Conservation (phyloP, 805 yeast genomes). For the Schwanniomyces pseudopolymorphus region DNA sequence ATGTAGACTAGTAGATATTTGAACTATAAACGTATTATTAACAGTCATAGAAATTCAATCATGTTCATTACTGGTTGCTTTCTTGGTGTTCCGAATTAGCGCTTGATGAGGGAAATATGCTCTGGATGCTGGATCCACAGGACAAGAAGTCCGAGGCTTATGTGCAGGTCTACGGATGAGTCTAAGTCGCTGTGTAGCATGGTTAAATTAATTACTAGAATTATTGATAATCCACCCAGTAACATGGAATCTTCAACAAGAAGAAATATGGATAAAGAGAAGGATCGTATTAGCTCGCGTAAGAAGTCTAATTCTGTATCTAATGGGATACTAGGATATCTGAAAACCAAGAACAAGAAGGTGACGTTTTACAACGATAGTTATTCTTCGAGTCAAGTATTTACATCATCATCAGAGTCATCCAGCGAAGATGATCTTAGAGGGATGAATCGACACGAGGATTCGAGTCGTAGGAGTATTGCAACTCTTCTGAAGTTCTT, state of each 20-base stretch:
- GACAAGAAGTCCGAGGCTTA: neutral
- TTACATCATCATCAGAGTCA: slow-evolving; percentile 6
- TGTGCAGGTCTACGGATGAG: slow-evolving; percentile 1
- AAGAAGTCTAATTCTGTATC: slow-evolving; percentile 15
- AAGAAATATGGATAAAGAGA: neutral
- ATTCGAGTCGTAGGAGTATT: neutral
- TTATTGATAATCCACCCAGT: neutral
- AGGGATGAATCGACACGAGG: neutral
- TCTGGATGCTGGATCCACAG: neutral
- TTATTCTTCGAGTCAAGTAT: slow-evolving; percentile 5
- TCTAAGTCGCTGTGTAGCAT: neutral
- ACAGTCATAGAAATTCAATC: too few relatives aligned
- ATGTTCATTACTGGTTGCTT: too few relatives aligned
- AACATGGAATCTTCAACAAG: neutral
- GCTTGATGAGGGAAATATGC: neutral
- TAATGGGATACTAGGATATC: slow-evolving; percentile 12
- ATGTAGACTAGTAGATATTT: too few relatives aligned
- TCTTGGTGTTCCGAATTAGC: neutral
- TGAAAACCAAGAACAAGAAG: slow-evolving; percentile 9
- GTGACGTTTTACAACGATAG: slow-evolving; percentile 14
- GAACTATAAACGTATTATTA: too few relatives aligned
- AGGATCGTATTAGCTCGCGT: slow-evolving; percentile 2
- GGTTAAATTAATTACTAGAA: neutral
- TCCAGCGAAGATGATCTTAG: slow-evolving; percentile 8
- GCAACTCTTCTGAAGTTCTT: neutral